Evolutionary conservation across 108 stramenopile species (phyloP).

Genomic region (Fragilaria crotonensis): DNA sequence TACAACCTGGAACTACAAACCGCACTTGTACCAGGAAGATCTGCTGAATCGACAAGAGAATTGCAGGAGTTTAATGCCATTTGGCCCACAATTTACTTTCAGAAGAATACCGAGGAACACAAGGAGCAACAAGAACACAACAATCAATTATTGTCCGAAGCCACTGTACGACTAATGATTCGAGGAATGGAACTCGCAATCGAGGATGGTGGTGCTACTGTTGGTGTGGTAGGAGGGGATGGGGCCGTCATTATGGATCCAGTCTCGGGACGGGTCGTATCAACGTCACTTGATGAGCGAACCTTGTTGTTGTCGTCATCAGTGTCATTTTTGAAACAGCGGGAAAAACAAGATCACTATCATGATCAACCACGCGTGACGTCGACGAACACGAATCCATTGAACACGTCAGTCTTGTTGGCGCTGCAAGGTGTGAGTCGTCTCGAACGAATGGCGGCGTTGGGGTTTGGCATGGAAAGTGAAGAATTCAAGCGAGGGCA

Average conservation of each 20-base stretch:
- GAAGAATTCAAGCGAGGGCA: conserved; percentile 19
- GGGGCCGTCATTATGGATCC: conserved; percentile 48
- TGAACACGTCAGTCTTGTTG: conserved; percentile 52
- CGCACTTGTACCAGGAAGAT: conserved; percentile 38
- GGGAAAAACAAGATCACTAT: not conserved
- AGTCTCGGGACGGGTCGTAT: conserved; percentile 21
- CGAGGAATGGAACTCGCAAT: conserved; percentile 29
- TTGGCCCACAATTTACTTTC: conserved; percentile 67
- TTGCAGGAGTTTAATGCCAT: conserved; percentile 42
- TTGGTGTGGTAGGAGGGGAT: not conserved
- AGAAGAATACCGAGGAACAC: conserved; percentile 46
- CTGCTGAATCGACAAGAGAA: conserved; percentile 49
- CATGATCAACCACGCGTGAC: conserved; percentile 19
- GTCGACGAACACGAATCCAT: conserved; percentile 37
- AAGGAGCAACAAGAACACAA: too few species aligned
- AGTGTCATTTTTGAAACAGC: not conserved
- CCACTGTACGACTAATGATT: conserved; percentile 29
- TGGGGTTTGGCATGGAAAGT: conserved; percentile 36
- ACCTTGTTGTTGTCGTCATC: conserved; percentile 8
- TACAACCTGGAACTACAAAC: conserved; percentile 3
- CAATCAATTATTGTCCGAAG: conserved; percentile 28
- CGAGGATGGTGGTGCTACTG: conserved; percentile 15
- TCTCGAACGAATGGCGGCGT: conserved; percentile 45
- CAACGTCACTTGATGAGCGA: conserved; percentile 26
- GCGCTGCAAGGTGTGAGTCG: conserved; percentile 79